Evolutionary conservation across 148 eudicot genomes (phyloP), one percentile per base, ranked within the genome.

Genomic region (Cornus florida): DNA sequence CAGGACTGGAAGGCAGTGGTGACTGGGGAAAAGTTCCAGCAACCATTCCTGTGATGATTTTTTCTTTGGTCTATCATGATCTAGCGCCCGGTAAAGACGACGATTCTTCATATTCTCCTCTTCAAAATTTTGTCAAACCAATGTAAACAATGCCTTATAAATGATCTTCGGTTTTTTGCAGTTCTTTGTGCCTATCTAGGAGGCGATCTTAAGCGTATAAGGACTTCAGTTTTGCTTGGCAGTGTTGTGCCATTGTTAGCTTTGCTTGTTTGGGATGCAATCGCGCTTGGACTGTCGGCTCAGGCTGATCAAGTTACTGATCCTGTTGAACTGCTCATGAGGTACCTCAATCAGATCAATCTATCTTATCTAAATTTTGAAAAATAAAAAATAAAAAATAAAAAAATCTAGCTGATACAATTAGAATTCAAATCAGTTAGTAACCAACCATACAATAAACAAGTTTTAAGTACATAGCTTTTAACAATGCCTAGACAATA

Each of bases 51-150:
- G 89, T 88, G 43, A 85, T 90, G 77, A 86, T 90, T 77, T 90
- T 90, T 81, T 69, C 93, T 69, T 87, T 90, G 82, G 93, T 88
- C 41, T 88, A 88, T 80, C 93, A 90, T 79, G 93, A 90, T 75
- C 73, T 90, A 16, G 83, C 88, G 71, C 93, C 93, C 14, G 91
- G 93, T 90, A 65, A 70, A 43, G 20, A 64, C 6, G 17, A 38
- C 32, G 64, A 39, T 77, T 10, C 10, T 35, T 64, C 64, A 67
- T 39, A 5, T 46, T 64, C 24, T 60, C 28, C 23, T 20, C 11
- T 35, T n/a, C 66, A 53, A 67, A 28, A 13, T 20, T 53, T 53
- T 14, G 17, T 53, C 10, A 62, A 62, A 0, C 7, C 65, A n/a
- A 20, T 17, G 66, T 20, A n/a, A 62, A 10, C 16, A 66, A 43